Percentiles rank a stretch among this genome's conserved stretches.
Conservation (phyloP, 75 land plant genomes). For the Cunninghamia lanceolata region DNA sequence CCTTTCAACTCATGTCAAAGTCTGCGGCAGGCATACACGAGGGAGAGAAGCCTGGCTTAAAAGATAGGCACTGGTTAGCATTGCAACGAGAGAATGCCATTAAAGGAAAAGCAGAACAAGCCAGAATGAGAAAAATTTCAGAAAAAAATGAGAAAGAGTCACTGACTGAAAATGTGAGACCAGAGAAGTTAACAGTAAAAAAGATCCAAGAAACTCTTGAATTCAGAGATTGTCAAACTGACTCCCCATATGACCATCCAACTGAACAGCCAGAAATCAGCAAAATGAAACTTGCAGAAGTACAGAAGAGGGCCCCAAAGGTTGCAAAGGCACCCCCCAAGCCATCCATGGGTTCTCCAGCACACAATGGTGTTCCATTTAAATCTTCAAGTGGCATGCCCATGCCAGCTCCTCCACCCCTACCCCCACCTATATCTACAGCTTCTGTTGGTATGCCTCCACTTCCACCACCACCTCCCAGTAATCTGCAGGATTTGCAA, state of each 20-base stretch:
- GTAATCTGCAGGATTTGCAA: slow-evolving; percentile 54
- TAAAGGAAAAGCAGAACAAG: slow-evolving; percentile 81
- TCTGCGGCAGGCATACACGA: slow-evolving; percentile 70
- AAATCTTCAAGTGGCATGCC: slow-evolving; percentile 19
- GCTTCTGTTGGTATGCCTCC: slow-evolving; percentile 42
- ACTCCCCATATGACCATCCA: slow-evolving; percentile 14
- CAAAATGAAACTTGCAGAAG: slow-evolving; percentile 71
- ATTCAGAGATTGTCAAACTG: slow-evolving; percentile 16
- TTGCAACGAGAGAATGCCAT: slow-evolving; percentile 76
- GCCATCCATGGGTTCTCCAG: slow-evolving; percentile 33
- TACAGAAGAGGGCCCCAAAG: slow-evolving; percentile 80
- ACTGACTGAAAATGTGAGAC: slow-evolving; percentile 23
- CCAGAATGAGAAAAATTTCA: slow-evolving; percentile 53
- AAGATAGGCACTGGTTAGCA: slow-evolving; percentile 87
- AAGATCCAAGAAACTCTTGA: slow-evolving; percentile 12
- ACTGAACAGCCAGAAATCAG: slow-evolving; percentile 29
- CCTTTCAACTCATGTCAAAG: slow-evolving; percentile 84
- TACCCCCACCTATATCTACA: slow-evolving; percentile 37
- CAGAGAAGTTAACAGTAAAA: slow-evolving; percentile 35
- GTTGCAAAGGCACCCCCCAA: slow-evolving; percentile 83
- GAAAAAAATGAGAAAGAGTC: slow-evolving; percentile 13
- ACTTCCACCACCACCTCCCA: slow-evolving; percentile 51
- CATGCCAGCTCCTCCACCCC: slow-evolving; percentile 33
- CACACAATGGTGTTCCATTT: slow-evolving; percentile 8
- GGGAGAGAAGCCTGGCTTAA: slow-evolving; percentile 86